Evolutionary conservation across 805 yeast species (phyloP).

Genomic region (Yarrowia sp.): DNA sequence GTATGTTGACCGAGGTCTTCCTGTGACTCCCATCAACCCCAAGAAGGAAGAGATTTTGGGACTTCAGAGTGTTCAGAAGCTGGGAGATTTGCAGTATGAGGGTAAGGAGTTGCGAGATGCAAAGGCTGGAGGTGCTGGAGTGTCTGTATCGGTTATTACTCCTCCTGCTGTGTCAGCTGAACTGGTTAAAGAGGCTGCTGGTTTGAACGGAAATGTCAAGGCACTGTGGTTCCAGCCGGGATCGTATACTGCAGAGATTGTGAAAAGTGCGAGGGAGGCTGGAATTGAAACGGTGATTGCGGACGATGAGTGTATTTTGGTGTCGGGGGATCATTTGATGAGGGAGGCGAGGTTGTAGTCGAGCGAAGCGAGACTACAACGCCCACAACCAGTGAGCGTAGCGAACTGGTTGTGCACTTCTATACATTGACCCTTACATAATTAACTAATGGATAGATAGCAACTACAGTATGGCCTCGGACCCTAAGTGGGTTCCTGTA

Average conservation of each 20-base stretch:
- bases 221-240: constrained; percentile 88
- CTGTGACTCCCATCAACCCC: constrained; percentile 69
- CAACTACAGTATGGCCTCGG: no score
- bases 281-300: constrained; percentile 38
- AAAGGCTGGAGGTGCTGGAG: constrained; percentile 36
- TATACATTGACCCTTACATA: no score
- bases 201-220: constrained; percentile 42
- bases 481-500: no score
- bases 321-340: constrained; percentile 52
- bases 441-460: no score
- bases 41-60: constrained; percentile 49
- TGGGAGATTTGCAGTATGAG: constrained; percentile 31
- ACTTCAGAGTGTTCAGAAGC: constrained; percentile 39
- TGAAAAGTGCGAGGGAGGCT: constrained; percentile 37
- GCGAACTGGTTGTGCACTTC: no score
- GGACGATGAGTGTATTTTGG: constrained; percentile 62
- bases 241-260: constrained; percentile 54
- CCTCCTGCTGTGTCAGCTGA: constrained; percentile 63
- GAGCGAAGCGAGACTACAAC: background rate
- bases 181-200: constrained; percentile 44
- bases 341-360: background rate
- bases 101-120: constrained; percentile 29
- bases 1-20: constrained; percentile 57
- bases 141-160: constrained; percentile 67
- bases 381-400: background rate